Percentiles rank a stretch among this genome's conserved stretches.
These are phyloP conservation scores for Cercospora sp. DNA, from an alignment of 2,329 filamentous ascomycete genomes.

Conservation along the genomic window DNA sequence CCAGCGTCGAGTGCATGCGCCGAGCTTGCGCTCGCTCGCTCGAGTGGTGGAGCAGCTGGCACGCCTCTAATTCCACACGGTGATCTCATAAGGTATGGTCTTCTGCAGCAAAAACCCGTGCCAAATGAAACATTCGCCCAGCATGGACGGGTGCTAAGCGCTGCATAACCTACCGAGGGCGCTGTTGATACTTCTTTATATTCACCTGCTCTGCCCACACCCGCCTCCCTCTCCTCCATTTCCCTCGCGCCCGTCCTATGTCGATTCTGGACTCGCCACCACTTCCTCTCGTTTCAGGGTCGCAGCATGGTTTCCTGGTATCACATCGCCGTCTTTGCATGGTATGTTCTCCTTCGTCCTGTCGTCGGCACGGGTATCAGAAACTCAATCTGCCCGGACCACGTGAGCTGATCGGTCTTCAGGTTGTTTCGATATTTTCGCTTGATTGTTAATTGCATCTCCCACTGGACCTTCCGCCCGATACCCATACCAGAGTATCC, in stretches of 20 bases:
- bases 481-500: slow-evolving; percentile 79
- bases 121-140: slow-evolving; percentile 27
- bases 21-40: slow-evolving; percentile 27
- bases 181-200: slow-evolving; percentile 35
- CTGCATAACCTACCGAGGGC: slow-evolving; percentile 37
- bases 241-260: slow-evolving; percentile 31
- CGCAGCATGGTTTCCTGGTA: slow-evolving; percentile 40
- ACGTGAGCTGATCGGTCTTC: slow-evolving; percentile 33
- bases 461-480: slow-evolving; percentile 84
- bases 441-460: slow-evolving; percentile 78
- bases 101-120: slow-evolving; percentile 27
- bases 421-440: slow-evolving; percentile 88
- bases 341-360: slow-evolving; percentile 30
- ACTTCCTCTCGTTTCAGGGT: slow-evolving; percentile 36
- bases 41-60: slow-evolving; percentile 30
- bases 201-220: slow-evolving; percentile 25
- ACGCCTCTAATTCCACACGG: slow-evolving; percentile 30
- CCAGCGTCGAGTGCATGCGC: slow-evolving; percentile 23
- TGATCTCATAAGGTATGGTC: slow-evolving; percentile 35
- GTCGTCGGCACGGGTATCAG: slow-evolving; percentile 23
- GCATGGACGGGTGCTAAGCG: slow-evolving; percentile 36
- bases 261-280: slow-evolving; percentile 32
- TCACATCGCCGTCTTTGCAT: slow-evolving; percentile 36
- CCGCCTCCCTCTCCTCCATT: slow-evolving; percentile 28
- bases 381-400: slow-evolving; percentile 24